phyloP scores from a whole-genome alignment of 495 filamentous ascomycete genomes.

The Aspergillus cavernicola region DNA sequence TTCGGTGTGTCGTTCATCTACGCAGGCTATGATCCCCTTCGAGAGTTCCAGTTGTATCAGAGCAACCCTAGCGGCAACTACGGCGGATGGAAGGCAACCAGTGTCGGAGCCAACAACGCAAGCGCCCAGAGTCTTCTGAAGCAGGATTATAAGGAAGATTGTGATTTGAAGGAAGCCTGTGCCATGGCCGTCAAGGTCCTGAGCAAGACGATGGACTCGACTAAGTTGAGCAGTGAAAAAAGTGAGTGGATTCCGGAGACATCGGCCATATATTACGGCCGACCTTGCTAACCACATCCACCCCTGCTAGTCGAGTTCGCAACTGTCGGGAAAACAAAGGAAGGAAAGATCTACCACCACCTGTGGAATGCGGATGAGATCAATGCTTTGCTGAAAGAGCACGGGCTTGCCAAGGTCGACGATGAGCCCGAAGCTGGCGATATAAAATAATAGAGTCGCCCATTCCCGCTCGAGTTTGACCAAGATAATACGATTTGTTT shows the following conservation, averaged over 20 bases:
- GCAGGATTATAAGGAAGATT: conserved; percentile 99
- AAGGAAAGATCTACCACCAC: conserved; percentile 95
- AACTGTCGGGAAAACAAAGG: conserved; percentile 91
- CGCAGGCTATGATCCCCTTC: conserved; percentile 90
- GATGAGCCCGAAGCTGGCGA: conserved; percentile 66
- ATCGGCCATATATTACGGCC: neutral
- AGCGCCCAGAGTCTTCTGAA: conserved; percentile 96
- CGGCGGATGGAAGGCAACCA: conserved; percentile 98
- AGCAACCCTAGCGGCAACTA: conserved; percentile 99
- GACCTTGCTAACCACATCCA: conserved; percentile 29
- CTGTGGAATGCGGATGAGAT: conserved; percentile 98
- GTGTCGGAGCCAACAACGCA: conserved; percentile 95
- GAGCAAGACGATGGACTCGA: conserved; percentile 99
- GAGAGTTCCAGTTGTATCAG: conserved; percentile 98
- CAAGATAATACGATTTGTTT: conserved; percentile 29
- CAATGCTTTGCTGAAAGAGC: conserved; percentile 86
- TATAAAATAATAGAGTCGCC: conserved; percentile 30
- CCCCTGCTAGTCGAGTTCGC: conserved; percentile 82
- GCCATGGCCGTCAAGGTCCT: conserved; percentile 97
- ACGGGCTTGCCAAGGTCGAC: conserved; percentile 87
- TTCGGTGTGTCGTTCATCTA: conserved; percentile 99
- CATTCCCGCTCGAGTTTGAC: conserved; percentile 12
- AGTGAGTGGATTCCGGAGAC: conserved; percentile 53
- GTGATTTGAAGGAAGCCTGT: conserved; percentile 91
- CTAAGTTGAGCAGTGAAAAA: conserved; percentile 97